These are phyloP conservation scores for Calcarisporium arbuscula DNA, from an alignment of 2,329 filamentous ascomycete genomes.

Conservation along the genomic window DNA sequence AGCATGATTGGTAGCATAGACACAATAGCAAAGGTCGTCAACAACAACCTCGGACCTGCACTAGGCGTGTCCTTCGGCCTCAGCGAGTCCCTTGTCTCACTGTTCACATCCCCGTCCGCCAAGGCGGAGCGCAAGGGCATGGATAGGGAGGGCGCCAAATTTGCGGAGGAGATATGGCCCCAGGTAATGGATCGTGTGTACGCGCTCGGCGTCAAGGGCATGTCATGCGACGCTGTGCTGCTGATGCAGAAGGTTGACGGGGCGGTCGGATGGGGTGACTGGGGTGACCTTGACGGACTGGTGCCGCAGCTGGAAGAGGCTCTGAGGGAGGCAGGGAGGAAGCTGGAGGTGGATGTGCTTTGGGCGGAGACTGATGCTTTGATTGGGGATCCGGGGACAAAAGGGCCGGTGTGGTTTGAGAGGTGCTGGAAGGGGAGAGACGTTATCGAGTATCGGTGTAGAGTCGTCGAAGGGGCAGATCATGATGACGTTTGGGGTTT, in stretches of 20 bases:
- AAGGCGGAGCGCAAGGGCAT: neutral
- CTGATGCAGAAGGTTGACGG: slow-evolving; percentile 18
- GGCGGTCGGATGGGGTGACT: slow-evolving; percentile 19
- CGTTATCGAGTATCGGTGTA: slow-evolving; percentile 16
- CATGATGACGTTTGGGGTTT: slow-evolving; percentile 20
- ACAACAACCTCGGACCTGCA: slow-evolving; percentile 13
- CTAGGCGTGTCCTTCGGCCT: slow-evolving; percentile 9
- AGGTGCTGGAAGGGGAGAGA: slow-evolving; percentile 16
- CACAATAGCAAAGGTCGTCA: slow-evolving; percentile 14
- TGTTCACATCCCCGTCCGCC: neutral
- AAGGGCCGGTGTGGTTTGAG: slow-evolving; percentile 22
- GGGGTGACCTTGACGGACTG: slow-evolving; percentile 23
- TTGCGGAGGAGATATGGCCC: slow-evolving; percentile 14
- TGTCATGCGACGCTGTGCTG: slow-evolving; percentile 20
- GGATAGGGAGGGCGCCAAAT: slow-evolving; percentile 7
- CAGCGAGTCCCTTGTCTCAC: slow-evolving; percentile 1
- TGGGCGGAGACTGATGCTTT: slow-evolving; percentile 22
- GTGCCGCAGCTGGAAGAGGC: slow-evolving; percentile 17
- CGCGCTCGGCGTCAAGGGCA: slow-evolving; percentile 16
- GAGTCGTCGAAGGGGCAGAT: slow-evolving; percentile 17
- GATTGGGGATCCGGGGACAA: slow-evolving; percentile 18
- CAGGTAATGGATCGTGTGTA: slow-evolving; percentile 17
- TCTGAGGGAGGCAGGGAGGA: slow-evolving; percentile 9
- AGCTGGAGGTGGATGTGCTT: slow-evolving; percentile 19
- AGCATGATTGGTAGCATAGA: slow-evolving; percentile 13